Conservation (phyloP, 1,284 basidiomycete genomes). For the Austropuccinia psidii region DNA sequence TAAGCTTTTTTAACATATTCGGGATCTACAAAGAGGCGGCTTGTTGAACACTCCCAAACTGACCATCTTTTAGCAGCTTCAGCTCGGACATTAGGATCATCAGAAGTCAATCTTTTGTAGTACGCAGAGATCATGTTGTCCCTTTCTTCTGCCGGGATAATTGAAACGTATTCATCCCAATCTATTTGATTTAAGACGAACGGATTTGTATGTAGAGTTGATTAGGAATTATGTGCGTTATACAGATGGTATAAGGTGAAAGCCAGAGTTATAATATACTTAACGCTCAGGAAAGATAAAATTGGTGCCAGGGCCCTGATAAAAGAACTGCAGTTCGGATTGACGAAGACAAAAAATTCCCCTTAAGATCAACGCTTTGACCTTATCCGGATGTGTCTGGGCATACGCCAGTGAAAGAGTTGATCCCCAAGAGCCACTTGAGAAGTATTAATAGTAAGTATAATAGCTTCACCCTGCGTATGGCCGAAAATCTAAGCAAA, state of each 20-base stretch:
- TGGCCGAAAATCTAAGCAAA: too few relatives aligned
- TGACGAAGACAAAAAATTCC: conserved; percentile 72
- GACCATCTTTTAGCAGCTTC: conserved; percentile 45
- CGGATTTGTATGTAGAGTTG: background rate
- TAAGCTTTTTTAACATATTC: conserved; percentile 39
- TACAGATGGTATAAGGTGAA: background rate
- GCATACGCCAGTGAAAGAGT: conserved; percentile 82
- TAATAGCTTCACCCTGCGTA: too few relatives aligned
- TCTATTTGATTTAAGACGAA: background rate
- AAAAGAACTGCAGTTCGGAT: conserved; percentile 81
- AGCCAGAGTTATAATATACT: background rate
- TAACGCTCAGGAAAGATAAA: conserved; percentile 64
- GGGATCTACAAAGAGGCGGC: conserved; percentile 43
- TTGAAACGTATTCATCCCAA: conserved; percentile 39
- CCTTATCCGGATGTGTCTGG: conserved; percentile 71
- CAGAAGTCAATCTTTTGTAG: conserved; percentile 44
- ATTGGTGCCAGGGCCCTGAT: conserved; percentile 56
- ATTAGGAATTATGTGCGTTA: background rate
- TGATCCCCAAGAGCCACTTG: conserved; percentile 59
- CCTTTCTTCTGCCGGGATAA: conserved; percentile 44
- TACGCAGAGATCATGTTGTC: conserved; percentile 46
- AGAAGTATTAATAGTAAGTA: background rate
- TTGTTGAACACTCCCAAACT: conserved; percentile 46
- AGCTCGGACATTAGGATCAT: conserved; percentile 40
- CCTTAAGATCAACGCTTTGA: conserved; percentile 72